phyloP scores from a whole-genome alignment of 495 filamentous ascomycete species.

The Penicillium chermesinum region DNA sequence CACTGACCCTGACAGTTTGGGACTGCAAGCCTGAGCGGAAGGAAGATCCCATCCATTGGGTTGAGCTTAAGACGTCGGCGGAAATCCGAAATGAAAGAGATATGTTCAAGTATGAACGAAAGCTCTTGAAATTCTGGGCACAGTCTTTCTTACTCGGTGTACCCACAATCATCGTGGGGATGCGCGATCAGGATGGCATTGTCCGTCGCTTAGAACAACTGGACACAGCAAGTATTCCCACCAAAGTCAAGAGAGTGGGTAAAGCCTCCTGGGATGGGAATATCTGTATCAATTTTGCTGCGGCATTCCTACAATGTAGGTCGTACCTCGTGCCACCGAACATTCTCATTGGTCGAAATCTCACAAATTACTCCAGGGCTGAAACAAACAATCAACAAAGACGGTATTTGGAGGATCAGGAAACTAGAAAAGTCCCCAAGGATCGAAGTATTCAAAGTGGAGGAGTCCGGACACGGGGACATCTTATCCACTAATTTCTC shows the following conservation, averaged over 20 bases:
- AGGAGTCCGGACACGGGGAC: constrained; percentile 66
- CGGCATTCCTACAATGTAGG: constrained; percentile 68
- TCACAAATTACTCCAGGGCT: constrained; percentile 46
- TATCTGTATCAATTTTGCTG: constrained; percentile 83
- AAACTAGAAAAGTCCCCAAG: constrained; percentile 46
- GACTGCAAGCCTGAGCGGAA: constrained; percentile 65
- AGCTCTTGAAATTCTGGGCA: constrained; percentile 91
- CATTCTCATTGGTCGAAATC: background rate
- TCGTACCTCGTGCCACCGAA: constrained; percentile 6
- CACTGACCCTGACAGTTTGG: constrained; percentile 56
- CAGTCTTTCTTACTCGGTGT: constrained; percentile 94
- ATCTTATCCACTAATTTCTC: constrained; percentile 76
- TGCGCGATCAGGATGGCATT: constrained; percentile 68
- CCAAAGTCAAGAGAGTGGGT: constrained; percentile 59
- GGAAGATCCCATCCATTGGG: constrained; percentile 73
- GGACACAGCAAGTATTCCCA: constrained; percentile 70
- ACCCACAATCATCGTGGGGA: constrained; percentile 85
- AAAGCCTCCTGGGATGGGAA: constrained; percentile 79
- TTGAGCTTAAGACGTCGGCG: constrained; percentile 90
- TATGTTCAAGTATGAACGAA: constrained; percentile 72
- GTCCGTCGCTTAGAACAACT: constrained; percentile 68
- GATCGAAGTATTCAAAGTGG: constrained; percentile 68
- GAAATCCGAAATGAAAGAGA: constrained; percentile 61
- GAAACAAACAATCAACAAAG: constrained; percentile 57
- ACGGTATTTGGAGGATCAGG: constrained; percentile 80